Evolutionary conservation across 306 rosid species (phyloP), one percentile per base, ranked within the genome.

Genomic region (Abrus pulchellus): DNA sequence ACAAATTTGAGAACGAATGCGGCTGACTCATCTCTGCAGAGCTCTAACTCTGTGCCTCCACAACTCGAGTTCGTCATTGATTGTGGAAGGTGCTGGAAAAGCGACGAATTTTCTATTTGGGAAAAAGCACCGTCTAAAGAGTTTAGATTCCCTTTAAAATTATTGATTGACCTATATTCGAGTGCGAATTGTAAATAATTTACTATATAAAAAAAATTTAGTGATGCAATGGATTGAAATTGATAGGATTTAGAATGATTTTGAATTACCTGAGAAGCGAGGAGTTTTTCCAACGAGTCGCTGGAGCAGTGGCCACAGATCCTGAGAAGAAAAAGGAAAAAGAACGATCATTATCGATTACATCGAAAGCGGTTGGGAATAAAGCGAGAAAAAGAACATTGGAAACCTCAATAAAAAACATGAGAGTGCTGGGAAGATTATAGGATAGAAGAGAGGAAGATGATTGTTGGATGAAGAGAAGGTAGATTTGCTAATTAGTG

Each of bases 351-450:
- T 53, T 0, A 67, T 29, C 3, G 41, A 14, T 13, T 27, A 11
- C 11, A 78, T 20, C 2, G 11, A 57, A 65, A 64, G 68, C 5
- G 20, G 28, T 9, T 28, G 8, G 2, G 74, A 27, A 41, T 4
- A 33, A 64, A 64, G 57, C 38, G 61, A 49, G 32, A 0, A 27
- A 12, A 1, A 36, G 3, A 2, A 9, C 7, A 20, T 11, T 27
- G 13, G 56, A n/a, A 79, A 94, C 99, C 99, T 94, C 82, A 8
- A 83, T 13, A 36, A 86, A 64, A 10, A 80, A 76, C 99, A 94
- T 93, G 89, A 88, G 79, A 87, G 5, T 9, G 8, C 2, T 11
- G 20, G 2, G 28, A 44, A 66, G 0, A 20, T 0, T 0, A 20
- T 20, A 20, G 20, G 20, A 20, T 20, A 20, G 20, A 0, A 20